Conservation (phyloP, 179 eudicot genomes). For the Heliamphora pulchella region DNA sequence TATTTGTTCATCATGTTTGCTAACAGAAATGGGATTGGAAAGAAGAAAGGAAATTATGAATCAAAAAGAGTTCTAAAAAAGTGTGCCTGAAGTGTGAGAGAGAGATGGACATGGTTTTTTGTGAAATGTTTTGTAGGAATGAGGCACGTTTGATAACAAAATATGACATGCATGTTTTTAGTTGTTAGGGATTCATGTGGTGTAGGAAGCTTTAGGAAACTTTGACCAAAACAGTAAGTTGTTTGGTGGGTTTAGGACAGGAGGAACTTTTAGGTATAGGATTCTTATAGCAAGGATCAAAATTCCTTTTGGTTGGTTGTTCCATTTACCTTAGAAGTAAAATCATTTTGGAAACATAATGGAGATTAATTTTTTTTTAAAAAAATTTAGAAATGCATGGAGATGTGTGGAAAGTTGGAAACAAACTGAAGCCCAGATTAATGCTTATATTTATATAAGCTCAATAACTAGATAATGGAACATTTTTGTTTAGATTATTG, state of each 20-base stretch:
- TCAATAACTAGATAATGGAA: too few species aligned
- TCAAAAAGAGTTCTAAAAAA: not conserved
- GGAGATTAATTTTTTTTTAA: too few species aligned
- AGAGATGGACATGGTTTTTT: not conserved
- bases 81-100: not conserved
- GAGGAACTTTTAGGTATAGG: not conserved
- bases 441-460: too few species aligned
- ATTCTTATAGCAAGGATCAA: not conserved
- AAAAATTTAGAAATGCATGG: too few species aligned
- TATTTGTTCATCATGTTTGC: not conserved
- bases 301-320: too few species aligned
- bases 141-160: not conserved
- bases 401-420: too few species aligned
- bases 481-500: too few species aligned
- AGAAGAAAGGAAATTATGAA: not conserved
- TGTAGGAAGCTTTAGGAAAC: not conserved
- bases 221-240: not conserved
- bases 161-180: not conserved
- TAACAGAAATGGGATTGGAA: not conserved
- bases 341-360: too few species aligned
- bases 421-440: too few species aligned
- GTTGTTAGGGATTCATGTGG: not conserved
- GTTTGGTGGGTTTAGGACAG: not conserved
- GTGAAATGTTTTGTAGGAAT: not conserved
- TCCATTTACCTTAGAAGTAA: too few species aligned